phyloP scores from a whole-genome alignment of 495 filamentous ascomycete species.

The Penicillium arizonense region DNA sequence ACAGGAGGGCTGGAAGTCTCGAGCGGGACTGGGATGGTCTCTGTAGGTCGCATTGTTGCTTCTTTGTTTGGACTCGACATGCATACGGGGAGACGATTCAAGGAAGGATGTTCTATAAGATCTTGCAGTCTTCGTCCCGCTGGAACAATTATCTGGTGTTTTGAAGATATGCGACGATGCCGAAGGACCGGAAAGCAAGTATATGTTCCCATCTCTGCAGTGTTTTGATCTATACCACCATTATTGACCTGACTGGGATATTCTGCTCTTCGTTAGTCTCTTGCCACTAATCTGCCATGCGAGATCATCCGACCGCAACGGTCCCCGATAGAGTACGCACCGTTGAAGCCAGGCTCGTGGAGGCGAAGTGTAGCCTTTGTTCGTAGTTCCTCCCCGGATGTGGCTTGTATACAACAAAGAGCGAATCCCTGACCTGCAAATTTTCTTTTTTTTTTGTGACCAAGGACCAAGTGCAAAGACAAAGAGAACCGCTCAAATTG shows the following conservation, averaged over 20 bases:
- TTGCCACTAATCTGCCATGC: background rate
- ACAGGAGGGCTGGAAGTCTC: background rate
- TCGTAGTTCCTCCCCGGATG: background rate
- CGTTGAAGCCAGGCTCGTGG: background rate
- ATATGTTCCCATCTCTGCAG: background rate
- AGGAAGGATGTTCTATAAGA: too few species aligned
- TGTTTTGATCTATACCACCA: background rate
- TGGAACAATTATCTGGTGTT: too few species aligned
- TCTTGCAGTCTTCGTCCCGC: too few species aligned
- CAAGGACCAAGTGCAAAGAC: background rate
- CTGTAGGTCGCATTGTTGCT: too few species aligned
- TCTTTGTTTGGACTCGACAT: too few species aligned
- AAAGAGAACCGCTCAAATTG: background rate
- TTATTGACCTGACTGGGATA: background rate
- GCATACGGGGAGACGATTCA: too few species aligned
- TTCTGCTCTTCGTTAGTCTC: background rate
- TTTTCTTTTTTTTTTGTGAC: background rate
- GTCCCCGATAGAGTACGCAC: background rate
- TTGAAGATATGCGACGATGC: background rate
- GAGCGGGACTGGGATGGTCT: too few species aligned
- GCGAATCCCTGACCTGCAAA: background rate
- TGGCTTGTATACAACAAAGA: slow-evolving; percentile 3
- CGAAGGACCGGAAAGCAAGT: background rate
- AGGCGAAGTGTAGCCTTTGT: background rate
- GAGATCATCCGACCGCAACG: too few species aligned